A percentile compares a stretch with the other conserved stretches of the same genome.
phyloP scores from a whole-genome alignment of 139 green algal genomes.

The Chlamydomonas sphaeroides region DNA sequence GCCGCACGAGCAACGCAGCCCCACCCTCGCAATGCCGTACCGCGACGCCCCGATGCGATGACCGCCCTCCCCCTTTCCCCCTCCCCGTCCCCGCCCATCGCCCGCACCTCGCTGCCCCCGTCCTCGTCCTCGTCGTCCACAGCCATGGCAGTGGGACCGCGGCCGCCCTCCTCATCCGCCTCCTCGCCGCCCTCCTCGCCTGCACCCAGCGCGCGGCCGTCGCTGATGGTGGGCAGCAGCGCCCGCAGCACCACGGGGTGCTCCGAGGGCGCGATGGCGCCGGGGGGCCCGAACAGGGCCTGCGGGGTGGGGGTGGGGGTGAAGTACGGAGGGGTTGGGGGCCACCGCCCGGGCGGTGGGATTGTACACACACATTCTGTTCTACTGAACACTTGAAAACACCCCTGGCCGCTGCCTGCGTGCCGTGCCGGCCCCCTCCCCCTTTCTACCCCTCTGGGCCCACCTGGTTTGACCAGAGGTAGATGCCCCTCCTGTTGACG shows the following conservation, averaged over 20 bases:
- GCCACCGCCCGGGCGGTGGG: too few species aligned
- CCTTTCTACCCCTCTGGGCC: background rate
- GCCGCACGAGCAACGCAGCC: too few species aligned
- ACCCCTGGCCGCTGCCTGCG: too few species aligned
- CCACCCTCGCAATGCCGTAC: too few species aligned
- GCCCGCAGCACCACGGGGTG: background rate
- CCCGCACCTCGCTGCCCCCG: slow-evolving; percentile 15
- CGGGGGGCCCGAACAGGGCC: slow-evolving; percentile 7
- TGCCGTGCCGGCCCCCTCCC: too few species aligned
- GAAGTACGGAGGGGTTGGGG: too few species aligned
- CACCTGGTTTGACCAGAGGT: slow-evolving; percentile 93
- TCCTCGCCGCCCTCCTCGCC: background rate
- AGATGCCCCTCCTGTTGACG: slow-evolving; percentile 87
- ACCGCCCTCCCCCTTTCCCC: too few species aligned
- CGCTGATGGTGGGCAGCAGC: slow-evolving; percentile 15
- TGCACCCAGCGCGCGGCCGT: background rate
- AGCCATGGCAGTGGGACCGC: too few species aligned
- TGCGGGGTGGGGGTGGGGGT: background rate
- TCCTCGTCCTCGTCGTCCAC: slow-evolving; percentile 19
- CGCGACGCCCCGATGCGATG: too few species aligned
- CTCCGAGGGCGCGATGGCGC: slow-evolving; percentile 20
- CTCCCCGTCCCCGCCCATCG: background rate
- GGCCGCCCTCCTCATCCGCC: slow-evolving; percentile 1
- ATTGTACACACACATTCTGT: too few species aligned
- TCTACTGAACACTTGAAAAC: too few species aligned